Conservation (phyloP, 2,329 filamentous ascomycete genomes). For the Colletotrichum sp. region DNA sequence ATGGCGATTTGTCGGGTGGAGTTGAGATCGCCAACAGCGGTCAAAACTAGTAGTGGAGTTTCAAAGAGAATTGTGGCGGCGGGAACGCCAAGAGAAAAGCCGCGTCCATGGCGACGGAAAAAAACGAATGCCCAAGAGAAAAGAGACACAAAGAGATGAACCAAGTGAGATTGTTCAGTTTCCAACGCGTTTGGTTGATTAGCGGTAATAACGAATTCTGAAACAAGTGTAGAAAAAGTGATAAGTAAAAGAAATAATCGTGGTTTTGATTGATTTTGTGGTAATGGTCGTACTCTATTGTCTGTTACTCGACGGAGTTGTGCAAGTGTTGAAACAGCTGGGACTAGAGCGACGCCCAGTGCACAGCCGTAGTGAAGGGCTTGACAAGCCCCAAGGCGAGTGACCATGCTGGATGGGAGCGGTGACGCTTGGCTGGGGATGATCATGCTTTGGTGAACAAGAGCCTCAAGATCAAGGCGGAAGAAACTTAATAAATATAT, state of each 20-base stretch:
- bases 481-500: not conserved
- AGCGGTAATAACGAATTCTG: not conserved
- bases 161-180: not conserved
- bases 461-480: not conserved
- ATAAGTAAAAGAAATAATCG: not conserved
- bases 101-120: not conserved
- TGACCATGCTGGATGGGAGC: not conserved
- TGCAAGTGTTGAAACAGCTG: not conserved
- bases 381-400: not conserved
- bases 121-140: not conserved
- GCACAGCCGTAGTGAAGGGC: slow-evolving; percentile 2
- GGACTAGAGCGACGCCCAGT: not conserved
- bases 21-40: not conserved
- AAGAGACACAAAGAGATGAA: not conserved
- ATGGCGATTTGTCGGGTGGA: not conserved
- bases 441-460: not conserved
- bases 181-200: not conserved
- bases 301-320: not conserved
- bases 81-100: not conserved
- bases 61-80: not conserved
- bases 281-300: not conserved
- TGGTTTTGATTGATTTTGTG: not conserved
- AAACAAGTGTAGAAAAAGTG: not conserved
- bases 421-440: not conserved
- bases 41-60: not conserved